phyloP scores from a whole-genome alignment of 1,139 yeast genomes.

The Wickerhamomyces sp. region DNA sequence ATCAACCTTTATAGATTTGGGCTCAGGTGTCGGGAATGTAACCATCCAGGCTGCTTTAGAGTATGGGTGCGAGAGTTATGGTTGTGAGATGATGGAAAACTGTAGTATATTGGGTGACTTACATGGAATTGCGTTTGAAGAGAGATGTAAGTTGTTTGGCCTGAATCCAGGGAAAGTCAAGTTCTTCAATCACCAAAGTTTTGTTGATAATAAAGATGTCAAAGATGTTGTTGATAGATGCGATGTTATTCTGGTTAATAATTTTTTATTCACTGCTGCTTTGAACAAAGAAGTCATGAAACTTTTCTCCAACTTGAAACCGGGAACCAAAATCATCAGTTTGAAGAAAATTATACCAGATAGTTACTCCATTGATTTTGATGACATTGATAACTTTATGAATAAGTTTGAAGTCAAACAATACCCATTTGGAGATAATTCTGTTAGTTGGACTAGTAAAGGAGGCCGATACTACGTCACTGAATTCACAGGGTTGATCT shows the following conservation, averaged over 20 bases:
- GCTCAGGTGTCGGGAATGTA: conserved; percentile 94
- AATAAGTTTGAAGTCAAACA: conserved; percentile 63
- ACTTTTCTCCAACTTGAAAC: conserved; percentile 56
- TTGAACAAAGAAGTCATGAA: conserved; percentile 66
- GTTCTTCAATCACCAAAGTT: conserved; percentile 64
- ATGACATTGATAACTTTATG: conserved; percentile 53
- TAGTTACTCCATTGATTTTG: conserved; percentile 48
- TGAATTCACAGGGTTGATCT: conserved; percentile 32
- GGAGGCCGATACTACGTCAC: conserved; percentile 79
- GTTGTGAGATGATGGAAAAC: conserved; percentile 84
- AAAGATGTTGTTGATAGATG: conserved; percentile 50
- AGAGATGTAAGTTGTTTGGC: conserved; percentile 61
- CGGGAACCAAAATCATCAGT: conserved; percentile 77
- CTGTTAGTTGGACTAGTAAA: conserved; percentile 89
- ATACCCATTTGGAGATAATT: conserved; percentile 58
- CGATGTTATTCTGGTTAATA: conserved; percentile 74
- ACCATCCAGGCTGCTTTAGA: conserved; percentile 87
- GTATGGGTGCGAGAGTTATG: conserved; percentile 79
- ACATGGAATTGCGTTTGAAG: conserved; percentile 55
- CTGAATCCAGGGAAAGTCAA: conserved; percentile 49
- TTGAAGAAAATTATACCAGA: conserved; percentile 65
- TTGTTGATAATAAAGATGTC: conserved; percentile 60
- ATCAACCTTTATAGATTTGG: conserved; percentile 73
- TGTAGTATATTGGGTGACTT: conserved; percentile 65
- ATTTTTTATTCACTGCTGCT: conserved; percentile 73